Percentiles rank a stretch among this genome's conserved stretches.
Conservation (phyloP, 305 asterid genomes). For the Ilex paraguariensis region DNA sequence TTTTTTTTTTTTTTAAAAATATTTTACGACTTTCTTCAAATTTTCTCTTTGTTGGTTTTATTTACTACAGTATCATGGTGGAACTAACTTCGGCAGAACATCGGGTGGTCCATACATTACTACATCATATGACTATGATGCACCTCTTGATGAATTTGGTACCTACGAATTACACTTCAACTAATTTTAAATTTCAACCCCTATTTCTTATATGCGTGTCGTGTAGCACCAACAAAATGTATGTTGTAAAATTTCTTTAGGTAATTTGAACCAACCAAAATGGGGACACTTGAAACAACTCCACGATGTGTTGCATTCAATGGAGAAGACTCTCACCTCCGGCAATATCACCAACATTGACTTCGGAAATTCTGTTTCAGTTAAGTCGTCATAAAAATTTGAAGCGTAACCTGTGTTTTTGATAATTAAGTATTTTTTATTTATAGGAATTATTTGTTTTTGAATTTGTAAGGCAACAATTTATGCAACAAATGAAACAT, state of each 20-base stretch:
- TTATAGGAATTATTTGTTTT: not conserved
- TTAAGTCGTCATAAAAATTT: slow-evolving; percentile 9
- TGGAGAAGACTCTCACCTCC: slow-evolving; percentile 46
- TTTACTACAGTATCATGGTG: slow-evolving; percentile 63
- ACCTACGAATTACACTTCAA: not conserved
- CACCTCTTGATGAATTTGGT: slow-evolving; percentile 83
- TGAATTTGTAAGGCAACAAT: slow-evolving; percentile 21
- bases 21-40: not conserved
- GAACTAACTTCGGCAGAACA: slow-evolving; percentile 75
- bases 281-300: slow-evolving; percentile 76
- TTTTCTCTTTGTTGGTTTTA: not conserved
- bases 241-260: slow-evolving; percentile 8
- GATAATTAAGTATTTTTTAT: not conserved
- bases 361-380: slow-evolving; percentile 31
- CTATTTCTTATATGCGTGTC: not conserved
- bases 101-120: slow-evolving; percentile 86
- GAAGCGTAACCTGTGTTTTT: not conserved
- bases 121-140: slow-evolving; percentile 74
- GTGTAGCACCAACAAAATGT: not conserved
- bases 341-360: slow-evolving; percentile 35
- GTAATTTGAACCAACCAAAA: slow-evolving; percentile 62
- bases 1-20: too few relatives aligned
- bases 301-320: slow-evolving; percentile 41
- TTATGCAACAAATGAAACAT: slow-evolving; percentile 21
- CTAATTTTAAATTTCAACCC: too few relatives aligned